Base-by-base conservation (phyloP, 768 basidiomycete species). In the Leccinum arenicola region DNA sequence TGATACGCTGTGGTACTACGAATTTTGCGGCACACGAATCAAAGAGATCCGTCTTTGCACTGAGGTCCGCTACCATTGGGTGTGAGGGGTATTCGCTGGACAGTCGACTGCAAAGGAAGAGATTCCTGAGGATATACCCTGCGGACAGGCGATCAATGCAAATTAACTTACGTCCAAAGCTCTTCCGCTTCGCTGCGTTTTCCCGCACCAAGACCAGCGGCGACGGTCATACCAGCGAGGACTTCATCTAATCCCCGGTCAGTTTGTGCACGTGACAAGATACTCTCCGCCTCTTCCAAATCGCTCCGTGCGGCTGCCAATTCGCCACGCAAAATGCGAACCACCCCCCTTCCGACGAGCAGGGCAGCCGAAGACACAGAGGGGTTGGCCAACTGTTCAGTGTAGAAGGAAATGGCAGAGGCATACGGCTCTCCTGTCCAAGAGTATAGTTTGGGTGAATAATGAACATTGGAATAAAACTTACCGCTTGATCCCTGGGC, bases 381-480 rank as follows among this genome's bases (percentile, higher is more conserved):
- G 2, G 91, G 90, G 69, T 91, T 93, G 15, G 82, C 89, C 21
- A 93, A 76, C 69, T 93, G 91, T 65, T 94, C 91, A 5, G 87
- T 88, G 73, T 89, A 93, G 76, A 92, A 93, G 38, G 82, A 77
- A 58, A 77, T 68, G 23, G 77, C 75, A 60, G 80, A 75, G 15
- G 75, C 69, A 57, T 71, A 76, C n/a, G 73, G 65, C 38, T 73
- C 71, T 25, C 69, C 71, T 72, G n/a, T 11, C 15, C 48, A 17
- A 4, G n/a, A 6, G 10, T 35, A 60, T 14, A 58, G 50, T 29
- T 15, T 27, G 14, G n/a, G 1, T 23, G 25, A 19, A 23, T 15
- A 15, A 7, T 4, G 35, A 35, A 48, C 3, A 14, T 29, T 19
- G 64, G 54, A 80, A 82, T 33, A 76, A 68, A 68, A 54, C 62